Evolutionary conservation across 2,329 filamentous ascomycete genomes (phyloP).

Genomic region (Trematosphaeria pertusa): DNA sequence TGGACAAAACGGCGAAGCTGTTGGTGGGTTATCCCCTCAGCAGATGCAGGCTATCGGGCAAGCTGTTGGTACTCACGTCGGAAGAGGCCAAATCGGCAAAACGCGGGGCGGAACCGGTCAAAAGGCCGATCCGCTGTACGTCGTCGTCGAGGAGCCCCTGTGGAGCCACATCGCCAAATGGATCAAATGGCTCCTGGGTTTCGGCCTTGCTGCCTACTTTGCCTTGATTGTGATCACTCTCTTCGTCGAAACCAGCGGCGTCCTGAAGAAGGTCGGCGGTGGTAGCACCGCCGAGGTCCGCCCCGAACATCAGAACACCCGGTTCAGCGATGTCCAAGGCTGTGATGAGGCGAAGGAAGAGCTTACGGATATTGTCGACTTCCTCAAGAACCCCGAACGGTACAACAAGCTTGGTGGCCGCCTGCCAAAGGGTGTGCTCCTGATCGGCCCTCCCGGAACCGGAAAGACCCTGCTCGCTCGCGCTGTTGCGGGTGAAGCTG

Average conservation of each 20-base stretch:
- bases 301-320: conserved; percentile 88
- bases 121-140: conserved; percentile 88
- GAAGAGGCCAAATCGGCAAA: conserved; percentile 70
- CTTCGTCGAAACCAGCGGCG: conserved; percentile 79
- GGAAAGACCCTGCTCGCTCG: conserved; percentile 96
- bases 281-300: conserved; percentile 82
- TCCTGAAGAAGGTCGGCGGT: conserved; percentile 79
- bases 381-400: conserved; percentile 88
- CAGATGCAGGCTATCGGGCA: conserved; percentile 82
- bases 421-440: conserved; percentile 92
- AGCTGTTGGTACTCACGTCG: conserved; percentile 75
- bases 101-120: conserved; percentile 68
- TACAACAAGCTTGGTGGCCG: conserved; percentile 96
- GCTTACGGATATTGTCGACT: conserved; percentile 94
- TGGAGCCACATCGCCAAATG: conserved; percentile 84
- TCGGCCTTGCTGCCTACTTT: conserved; percentile 79
- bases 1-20: conserved; percentile 22
- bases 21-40: conserved; percentile 58
- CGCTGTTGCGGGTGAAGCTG: conserved; percentile 94
- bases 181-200: conserved; percentile 84
- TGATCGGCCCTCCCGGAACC: conserved; percentile 94
- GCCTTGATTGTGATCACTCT: conserved; percentile 81
- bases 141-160: conserved; percentile 91
- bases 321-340: conserved; percentile 93
- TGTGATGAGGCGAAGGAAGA: conserved; percentile 99